phyloP scores from a whole-genome alignment of 208 protist genomes.

The Crithidia expoeki region DNA sequence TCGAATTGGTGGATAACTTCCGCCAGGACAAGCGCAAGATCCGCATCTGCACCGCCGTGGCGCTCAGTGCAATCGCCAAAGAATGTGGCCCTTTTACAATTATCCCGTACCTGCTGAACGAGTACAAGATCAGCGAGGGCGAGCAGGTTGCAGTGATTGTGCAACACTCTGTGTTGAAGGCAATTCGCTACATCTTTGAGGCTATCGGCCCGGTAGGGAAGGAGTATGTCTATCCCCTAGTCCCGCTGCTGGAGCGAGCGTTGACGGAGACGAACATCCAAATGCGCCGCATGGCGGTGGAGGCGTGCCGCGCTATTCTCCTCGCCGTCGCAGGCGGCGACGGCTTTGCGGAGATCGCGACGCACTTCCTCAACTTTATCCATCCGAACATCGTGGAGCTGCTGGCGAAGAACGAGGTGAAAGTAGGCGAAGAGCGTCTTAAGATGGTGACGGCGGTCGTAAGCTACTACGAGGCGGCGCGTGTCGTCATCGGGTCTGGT shows the following conservation, averaged over 20 bases:
- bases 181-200: conserved; percentile 99
- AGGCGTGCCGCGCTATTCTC: conserved; percentile 97
- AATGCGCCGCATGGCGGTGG: conserved; percentile 98
- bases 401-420: conserved; percentile 89
- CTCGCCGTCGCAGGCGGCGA: conserved; percentile 78
- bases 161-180: conserved; percentile 98
- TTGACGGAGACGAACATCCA: conserved; percentile 99
- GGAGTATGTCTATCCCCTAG: conserved; percentile 98
- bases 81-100: conserved; percentile 99
- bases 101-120: conserved; percentile 99
- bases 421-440: conserved; percentile 80
- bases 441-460: conserved; percentile 95
- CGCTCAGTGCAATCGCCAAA: conserved; percentile 99
- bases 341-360: conserved; percentile 93
- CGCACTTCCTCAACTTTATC: conserved; percentile 99
- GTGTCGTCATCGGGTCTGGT: conserved; percentile 94
- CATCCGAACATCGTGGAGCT: conserved; percentile 99
- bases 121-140: conserved; percentile 98
- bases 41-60: conserved; percentile 99
- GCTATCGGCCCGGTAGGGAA: conserved; percentile 98
- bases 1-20: conserved; percentile 99
- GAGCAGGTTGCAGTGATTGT: conserved; percentile 96
- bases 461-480: conserved; percentile 97
- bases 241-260: conserved; percentile 98
- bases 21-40: conserved; percentile 99